Percentiles rank a stretch among this genome's conserved stretches.
Conservation (phyloP, 2,329 filamentous ascomycete species). For the Aspergillus sp. region DNA sequence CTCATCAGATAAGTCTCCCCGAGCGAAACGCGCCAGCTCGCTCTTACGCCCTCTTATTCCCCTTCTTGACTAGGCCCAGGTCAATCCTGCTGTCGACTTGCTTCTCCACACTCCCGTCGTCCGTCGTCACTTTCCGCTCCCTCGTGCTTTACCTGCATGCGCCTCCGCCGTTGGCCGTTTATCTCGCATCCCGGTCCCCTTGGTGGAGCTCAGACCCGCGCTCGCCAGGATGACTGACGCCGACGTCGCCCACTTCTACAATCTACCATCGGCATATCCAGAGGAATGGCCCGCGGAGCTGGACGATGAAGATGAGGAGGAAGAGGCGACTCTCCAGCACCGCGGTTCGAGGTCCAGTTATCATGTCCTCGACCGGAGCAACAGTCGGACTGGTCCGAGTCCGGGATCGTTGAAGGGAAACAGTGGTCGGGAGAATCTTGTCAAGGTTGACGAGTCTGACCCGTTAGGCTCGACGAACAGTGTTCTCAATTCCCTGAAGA, state of each 20-base stretch:
- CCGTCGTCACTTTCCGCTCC: not conserved
- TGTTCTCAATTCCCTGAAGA: conserved; percentile 76
- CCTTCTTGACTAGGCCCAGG: not conserved
- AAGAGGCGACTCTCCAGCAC: conserved; percentile 49
- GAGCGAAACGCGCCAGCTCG: not conserved
- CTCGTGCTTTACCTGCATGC: conserved; percentile 16
- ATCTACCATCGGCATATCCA: conserved; percentile 74
- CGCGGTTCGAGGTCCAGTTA: conserved; percentile 69
- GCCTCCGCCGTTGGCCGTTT: conserved; percentile 9
- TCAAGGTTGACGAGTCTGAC: conserved; percentile 90
- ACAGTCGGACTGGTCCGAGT: conserved; percentile 66
- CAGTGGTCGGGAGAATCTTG: conserved; percentile 70
- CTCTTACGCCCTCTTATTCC: not conserved
- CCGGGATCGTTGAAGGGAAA: conserved; percentile 67
- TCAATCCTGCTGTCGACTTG: not conserved
- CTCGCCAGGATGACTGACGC: conserved; percentile 62
- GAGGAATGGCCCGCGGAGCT: conserved; percentile 83
- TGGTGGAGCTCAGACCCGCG: conserved; percentile 7
- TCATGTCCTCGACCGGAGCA: conserved; percentile 75
- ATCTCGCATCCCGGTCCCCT: not conserved
- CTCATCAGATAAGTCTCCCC: conserved; percentile 21
- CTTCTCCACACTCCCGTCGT: not conserved
- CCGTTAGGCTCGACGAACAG: conserved; percentile 85
- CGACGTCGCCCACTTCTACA: conserved; percentile 87
- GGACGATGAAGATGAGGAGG: conserved; percentile 68